These are phyloP conservation scores for Arabidopsis lyrata DNA, from an alignment of 441 rosid species.

Conservation along the genomic window DNA sequence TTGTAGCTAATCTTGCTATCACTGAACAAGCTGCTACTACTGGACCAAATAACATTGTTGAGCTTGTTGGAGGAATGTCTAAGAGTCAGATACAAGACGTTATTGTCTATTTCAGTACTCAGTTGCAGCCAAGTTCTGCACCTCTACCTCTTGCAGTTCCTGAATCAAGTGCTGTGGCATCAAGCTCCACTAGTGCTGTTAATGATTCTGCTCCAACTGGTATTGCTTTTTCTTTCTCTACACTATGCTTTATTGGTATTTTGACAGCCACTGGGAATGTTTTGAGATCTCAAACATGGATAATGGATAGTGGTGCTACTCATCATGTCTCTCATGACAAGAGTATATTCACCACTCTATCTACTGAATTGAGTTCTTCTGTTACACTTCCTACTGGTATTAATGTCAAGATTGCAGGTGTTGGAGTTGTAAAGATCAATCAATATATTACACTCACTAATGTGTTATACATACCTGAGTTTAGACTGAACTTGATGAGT, in stretches of 20 bases:
- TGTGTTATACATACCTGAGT: neutral
- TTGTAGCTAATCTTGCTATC: too few relatives aligned
- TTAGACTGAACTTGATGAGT: neutral
- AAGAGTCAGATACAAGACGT: too few relatives aligned
- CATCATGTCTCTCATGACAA: constrained; percentile 4
- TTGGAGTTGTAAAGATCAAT: neutral
- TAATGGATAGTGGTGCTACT: neutral
- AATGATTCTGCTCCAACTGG: neutral
- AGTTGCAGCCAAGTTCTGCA: too few relatives aligned
- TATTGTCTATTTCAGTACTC: too few relatives aligned
- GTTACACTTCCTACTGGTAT: neutral
- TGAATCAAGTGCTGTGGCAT: too few relatives aligned
- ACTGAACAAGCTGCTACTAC: too few relatives aligned
- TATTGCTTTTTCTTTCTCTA: neutral
- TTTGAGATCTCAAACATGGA: neutral
- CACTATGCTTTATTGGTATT: neutral
- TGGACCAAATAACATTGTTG: too few relatives aligned
- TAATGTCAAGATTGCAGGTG: neutral
- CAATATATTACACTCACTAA: neutral
- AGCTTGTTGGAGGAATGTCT: too few relatives aligned
- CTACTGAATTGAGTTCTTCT: too few relatives aligned
- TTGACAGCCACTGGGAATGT: neutral
- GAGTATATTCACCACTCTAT: neutral
- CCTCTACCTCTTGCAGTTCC: too few relatives aligned
- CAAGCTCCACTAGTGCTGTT: too few relatives aligned